These are phyloP conservation scores for Plasmodium malariae DNA, from an alignment of 169 alveolate genomes.

Conservation along the genomic window DNA sequence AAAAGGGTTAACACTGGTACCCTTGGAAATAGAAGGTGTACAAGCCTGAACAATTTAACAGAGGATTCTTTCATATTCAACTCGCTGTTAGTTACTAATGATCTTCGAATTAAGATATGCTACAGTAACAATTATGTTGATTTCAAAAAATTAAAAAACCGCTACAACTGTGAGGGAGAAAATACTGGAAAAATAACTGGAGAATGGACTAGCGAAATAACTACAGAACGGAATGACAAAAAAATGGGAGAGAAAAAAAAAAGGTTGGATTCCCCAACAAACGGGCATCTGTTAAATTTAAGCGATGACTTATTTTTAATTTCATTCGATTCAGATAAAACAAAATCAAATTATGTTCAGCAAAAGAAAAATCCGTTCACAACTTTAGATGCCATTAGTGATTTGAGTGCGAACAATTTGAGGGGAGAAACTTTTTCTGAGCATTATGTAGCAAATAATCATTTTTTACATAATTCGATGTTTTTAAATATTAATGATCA, in stretches of 20 bases:
- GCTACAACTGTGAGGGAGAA: background rate
- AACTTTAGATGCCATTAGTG: background rate
- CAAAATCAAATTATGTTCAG: background rate
- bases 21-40: constrained; percentile 19
- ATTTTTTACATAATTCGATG: background rate
- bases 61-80: background rate
- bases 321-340: constrained; percentile 60
- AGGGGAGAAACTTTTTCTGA: background rate
- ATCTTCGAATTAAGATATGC: constrained; percentile 38
- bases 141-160: background rate
- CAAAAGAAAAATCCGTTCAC: constrained; percentile 11
- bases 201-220: background rate
- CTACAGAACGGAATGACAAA: background rate
- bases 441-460: background rate
- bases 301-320: constrained; percentile 65
- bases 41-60: constrained; percentile 24
- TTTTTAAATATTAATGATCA: background rate
- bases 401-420: background rate
- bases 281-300: background rate
- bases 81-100: constrained; percentile 45
- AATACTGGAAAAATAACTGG: background rate
- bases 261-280: background rate
- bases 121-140: constrained; percentile 56
- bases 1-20: background rate
- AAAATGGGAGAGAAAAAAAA: background rate